A percentile compares a stretch with the other conserved stretches of the same genome.
Conservation (phyloP, 768 basidiomycete genomes). For the Lactarius evosmus region DNA sequence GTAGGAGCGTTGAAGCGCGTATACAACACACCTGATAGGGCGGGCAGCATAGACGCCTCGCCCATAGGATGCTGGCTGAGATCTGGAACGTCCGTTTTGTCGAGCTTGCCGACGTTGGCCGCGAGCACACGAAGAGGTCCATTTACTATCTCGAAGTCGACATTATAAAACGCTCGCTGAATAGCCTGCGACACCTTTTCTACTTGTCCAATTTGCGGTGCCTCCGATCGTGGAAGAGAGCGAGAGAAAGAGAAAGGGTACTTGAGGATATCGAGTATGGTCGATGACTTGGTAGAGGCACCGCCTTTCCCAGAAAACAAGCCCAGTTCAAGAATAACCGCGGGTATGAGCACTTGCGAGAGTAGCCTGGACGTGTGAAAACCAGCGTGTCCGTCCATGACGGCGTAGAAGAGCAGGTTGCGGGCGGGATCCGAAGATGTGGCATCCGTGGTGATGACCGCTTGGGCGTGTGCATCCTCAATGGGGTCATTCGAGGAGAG, state of each 20-base stretch:
- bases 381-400: slow-evolving; percentile 92
- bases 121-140: slow-evolving; percentile 74
- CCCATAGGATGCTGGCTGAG: slow-evolving; percentile 69
- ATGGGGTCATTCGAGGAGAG: slow-evolving; percentile 87
- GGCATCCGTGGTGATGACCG: slow-evolving; percentile 61
- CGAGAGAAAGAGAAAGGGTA: slow-evolving; percentile 37
- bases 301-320: slow-evolving; percentile 44
- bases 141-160: slow-evolving; percentile 82
- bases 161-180: slow-evolving; percentile 68
- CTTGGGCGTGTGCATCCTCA: slow-evolving; percentile 81
- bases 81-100: slow-evolving; percentile 54
- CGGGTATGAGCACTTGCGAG: slow-evolving; percentile 78
- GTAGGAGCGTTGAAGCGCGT: neutral
- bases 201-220: slow-evolving; percentile 46
- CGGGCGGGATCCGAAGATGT: slow-evolving; percentile 59
- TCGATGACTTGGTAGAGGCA: slow-evolving; percentile 31
- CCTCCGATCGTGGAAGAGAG: slow-evolving; percentile 28
- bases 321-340: slow-evolving; percentile 73
- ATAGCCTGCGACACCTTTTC: slow-evolving; percentile 61
- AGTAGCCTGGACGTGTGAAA: slow-evolving; percentile 80
- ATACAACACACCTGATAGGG: slow-evolving; percentile 62
- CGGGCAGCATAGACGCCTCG: slow-evolving; percentile 72
- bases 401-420: slow-evolving; percentile 79
- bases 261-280: slow-evolving; percentile 38
- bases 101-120: slow-evolving; percentile 50